Evolutionary conservation across 2,329 filamentous ascomycete genomes (phyloP).

Genomic region (Lanzia echinophila): DNA sequence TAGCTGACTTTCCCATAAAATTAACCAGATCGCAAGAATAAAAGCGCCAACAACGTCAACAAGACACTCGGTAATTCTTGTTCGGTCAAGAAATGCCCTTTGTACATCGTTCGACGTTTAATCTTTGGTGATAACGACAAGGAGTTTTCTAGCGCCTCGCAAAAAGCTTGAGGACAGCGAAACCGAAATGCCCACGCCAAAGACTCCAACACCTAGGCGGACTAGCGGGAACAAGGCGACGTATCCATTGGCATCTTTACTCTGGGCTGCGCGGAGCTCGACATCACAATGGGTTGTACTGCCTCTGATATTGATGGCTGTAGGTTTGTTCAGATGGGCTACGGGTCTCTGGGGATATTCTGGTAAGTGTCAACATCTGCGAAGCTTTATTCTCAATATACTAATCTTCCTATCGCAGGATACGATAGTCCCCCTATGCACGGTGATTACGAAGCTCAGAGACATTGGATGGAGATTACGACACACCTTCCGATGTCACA

Average conservation of each 20-base stretch:
- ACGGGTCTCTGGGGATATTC: conserved; percentile 93
- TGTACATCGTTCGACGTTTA: too few relatives aligned
- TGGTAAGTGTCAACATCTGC: conserved; percentile 42
- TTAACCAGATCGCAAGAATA: too few relatives aligned
- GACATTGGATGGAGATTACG: conserved; percentile 98
- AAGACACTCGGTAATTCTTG: too few relatives aligned
- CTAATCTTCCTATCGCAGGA: conserved; percentile 42
- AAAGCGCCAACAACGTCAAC: too few relatives aligned
- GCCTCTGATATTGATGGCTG: conserved; percentile 79
- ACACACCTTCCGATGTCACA: conserved; percentile 81
- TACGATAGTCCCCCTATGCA: conserved; percentile 80
- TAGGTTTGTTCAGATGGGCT: conserved; percentile 89
- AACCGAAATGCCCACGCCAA: neutral
- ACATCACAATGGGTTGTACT: conserved; percentile 88
- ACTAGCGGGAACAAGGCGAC: conserved; percentile 29
- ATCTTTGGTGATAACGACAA: too few relatives aligned
- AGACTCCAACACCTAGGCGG: neutral
- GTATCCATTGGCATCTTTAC: conserved; percentile 87
- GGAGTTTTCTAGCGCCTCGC: too few relatives aligned
- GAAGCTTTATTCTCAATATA: neutral
- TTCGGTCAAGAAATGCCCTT: too few relatives aligned
- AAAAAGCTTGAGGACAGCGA: neutral
- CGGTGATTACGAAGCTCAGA: conserved; percentile 94
- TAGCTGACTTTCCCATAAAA: too few relatives aligned
- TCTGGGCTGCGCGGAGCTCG: conserved; percentile 83